Evolutionary conservation across 139 green algal genomes (phyloP).

Genomic region (Ettlia oleoabundans): DNA sequence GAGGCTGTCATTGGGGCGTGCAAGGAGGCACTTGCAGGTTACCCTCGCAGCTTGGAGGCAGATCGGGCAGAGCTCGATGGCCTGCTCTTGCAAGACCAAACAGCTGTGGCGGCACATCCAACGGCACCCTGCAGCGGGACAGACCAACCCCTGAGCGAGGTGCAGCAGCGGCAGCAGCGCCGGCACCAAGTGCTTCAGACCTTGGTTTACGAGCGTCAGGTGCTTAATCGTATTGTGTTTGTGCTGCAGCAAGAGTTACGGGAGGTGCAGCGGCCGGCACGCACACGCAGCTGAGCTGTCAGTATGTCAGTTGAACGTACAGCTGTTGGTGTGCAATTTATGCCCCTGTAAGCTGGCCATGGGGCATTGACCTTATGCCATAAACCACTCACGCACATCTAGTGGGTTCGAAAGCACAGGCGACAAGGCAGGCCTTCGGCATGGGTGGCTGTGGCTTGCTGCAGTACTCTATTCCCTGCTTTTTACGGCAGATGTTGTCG

Average conservation of each 20-base stretch:
- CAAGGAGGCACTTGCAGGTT: conserved; percentile 20
- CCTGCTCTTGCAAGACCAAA: too few relatives aligned
- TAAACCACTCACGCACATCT: too few relatives aligned
- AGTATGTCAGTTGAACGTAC: not conserved
- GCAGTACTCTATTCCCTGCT: too few relatives aligned
- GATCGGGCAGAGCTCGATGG: conserved; percentile 32
- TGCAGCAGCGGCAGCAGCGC: conserved; percentile 27
- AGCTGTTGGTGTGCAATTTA: not conserved
- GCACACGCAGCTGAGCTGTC: not conserved
- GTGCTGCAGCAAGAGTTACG: conserved; percentile 51
- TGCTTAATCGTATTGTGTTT: conserved; percentile 54
- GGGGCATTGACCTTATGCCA: not conserved
- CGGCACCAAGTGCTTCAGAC: conserved; percentile 41
- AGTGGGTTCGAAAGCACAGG: too few relatives aligned
- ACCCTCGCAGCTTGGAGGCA: conserved; percentile 6
- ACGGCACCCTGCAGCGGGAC: too few relatives aligned
- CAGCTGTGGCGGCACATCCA: too few relatives aligned
- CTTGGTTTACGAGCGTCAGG: conserved; percentile 54
- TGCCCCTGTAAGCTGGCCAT: not conserved
- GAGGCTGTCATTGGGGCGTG: conserved; percentile 17
- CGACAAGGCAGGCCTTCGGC: too few relatives aligned
- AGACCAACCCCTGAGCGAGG: conserved; percentile 14
- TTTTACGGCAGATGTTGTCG: too few relatives aligned
- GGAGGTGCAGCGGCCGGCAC: conserved; percentile 3
- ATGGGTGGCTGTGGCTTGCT: too few relatives aligned